Percentiles rank a stretch among this genome's conserved stretches.
These are phyloP conservation scores for Nakaseomyces bracarensis DNA, from an alignment of 1,139 yeast species.

Conservation along the genomic window DNA sequence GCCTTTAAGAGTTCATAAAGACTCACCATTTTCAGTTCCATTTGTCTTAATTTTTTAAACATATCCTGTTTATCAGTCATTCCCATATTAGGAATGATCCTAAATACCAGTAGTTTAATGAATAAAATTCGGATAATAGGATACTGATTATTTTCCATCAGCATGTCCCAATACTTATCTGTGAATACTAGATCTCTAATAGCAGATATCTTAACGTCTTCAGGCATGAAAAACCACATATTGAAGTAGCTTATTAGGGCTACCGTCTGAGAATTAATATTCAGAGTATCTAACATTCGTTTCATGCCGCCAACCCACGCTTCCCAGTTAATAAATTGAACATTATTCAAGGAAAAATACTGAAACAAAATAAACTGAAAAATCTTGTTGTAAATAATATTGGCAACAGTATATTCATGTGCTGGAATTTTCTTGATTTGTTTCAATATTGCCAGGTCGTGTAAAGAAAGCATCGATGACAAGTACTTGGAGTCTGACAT, in stretches of 20 bases:
- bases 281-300: slow-evolving; percentile 23
- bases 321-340: slow-evolving; percentile 23
- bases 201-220: slow-evolving; percentile 8
- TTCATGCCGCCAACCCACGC: slow-evolving; percentile 22
- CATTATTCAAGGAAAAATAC: slow-evolving; percentile 13
- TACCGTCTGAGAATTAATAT: slow-evolving; percentile 23
- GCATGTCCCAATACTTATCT: background rate
- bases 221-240: slow-evolving; percentile 24
- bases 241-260: slow-evolving; percentile 26
- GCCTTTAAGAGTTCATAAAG: slow-evolving; percentile 6
- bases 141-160: slow-evolving; percentile 18
- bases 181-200: slow-evolving; percentile 2
- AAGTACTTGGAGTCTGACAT: background rate
- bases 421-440: slow-evolving; percentile 24
- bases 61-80: slow-evolving; percentile 7
- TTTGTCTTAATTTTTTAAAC: slow-evolving; percentile 11
- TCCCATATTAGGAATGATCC: slow-evolving; percentile 12
- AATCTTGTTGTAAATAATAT: slow-evolving; percentile 26
- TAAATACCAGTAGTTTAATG: slow-evolving; percentile 23
- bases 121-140: slow-evolving; percentile 18
- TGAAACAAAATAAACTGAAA: slow-evolving; percentile 21
- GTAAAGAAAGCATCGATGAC: slow-evolving; percentile 13
- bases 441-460: slow-evolving; percentile 21
- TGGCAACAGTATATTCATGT: slow-evolving; percentile 25
- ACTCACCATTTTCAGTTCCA: slow-evolving; percentile 14